phyloP scores from a whole-genome alignment of 148 eudicot genomes.

The Oxyria digyna region DNA sequence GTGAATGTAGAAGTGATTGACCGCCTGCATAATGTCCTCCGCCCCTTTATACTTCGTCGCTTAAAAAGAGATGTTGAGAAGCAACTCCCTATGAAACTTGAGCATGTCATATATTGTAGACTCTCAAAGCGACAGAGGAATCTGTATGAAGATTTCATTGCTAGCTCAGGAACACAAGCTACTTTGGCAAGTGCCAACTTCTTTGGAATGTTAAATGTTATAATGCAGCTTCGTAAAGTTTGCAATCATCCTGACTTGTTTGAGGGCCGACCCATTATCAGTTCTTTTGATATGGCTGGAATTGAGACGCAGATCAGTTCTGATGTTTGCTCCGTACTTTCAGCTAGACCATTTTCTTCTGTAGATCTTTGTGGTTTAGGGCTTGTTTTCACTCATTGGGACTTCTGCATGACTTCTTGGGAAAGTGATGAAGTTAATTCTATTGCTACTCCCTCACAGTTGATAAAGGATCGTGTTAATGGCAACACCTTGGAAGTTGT shows the following conservation, averaged over 20 bases:
- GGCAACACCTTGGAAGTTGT: constrained; percentile 19
- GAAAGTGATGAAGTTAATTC: constrained; percentile 87
- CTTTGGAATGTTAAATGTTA: constrained; percentile 94
- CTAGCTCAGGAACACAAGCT: constrained; percentile 95
- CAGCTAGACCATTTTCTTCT: constrained; percentile 42
- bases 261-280: constrained; percentile 97
- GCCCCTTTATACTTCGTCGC: constrained; percentile 96
- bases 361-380: constrained; percentile 68
- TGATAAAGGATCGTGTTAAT: constrained; percentile 44
- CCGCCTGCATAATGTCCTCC: constrained; percentile 92
- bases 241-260: constrained; percentile 99
- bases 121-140: constrained; percentile 95
- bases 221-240: constrained; percentile 99
- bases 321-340: constrained; percentile 56
- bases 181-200: constrained; percentile 86
- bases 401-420: constrained; percentile 85
- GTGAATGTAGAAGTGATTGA: constrained; percentile 96
- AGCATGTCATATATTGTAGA: constrained; percentile 91
- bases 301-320: constrained; percentile 74
- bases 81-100: constrained; percentile 84
- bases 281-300: constrained; percentile 95
- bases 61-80: constrained; percentile 96
- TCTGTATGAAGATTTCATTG: constrained; percentile 96
- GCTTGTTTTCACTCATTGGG: constrained; percentile 68
- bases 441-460: constrained; percentile 77